phyloP scores from a whole-genome alignment of 2,329 filamentous ascomycete species.

The Massarina eburnea region DNA sequence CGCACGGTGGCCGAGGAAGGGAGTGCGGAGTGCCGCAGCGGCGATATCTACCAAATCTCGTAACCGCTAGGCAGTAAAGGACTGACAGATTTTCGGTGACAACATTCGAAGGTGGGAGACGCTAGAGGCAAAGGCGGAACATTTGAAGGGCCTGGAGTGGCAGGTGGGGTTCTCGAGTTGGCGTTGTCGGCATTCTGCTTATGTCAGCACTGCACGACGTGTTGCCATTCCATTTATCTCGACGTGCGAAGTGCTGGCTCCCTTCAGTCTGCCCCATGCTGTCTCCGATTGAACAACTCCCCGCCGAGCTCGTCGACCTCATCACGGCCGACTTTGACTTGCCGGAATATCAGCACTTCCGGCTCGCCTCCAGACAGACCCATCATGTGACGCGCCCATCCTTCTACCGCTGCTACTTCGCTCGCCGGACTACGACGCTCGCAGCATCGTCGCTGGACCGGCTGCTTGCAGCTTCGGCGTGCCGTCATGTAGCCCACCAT shows the following conservation, averaged over 20 bases:
- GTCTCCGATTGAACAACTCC: constrained; percentile 28
- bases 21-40: too few relatives aligned
- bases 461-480: constrained; percentile 19
- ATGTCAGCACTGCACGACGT: too few relatives aligned
- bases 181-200: too few relatives aligned
- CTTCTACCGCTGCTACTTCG: constrained; percentile 27
- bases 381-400: constrained; percentile 20
- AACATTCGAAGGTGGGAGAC: too few relatives aligned
- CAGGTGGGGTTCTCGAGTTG: too few relatives aligned
- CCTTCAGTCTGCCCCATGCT: constrained; percentile 23
- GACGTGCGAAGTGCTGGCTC: too few relatives aligned
- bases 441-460: constrained; percentile 25
- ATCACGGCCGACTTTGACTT: constrained; percentile 20
- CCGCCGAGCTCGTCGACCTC: constrained; percentile 32
- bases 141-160: too few relatives aligned
- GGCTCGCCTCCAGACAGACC: constrained; percentile 26
- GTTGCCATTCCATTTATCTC: background rate
- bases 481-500: constrained; percentile 14
- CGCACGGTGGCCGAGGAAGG: too few relatives aligned
- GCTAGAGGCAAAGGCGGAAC: too few relatives aligned
- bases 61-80: too few relatives aligned
- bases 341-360: constrained; percentile 19
- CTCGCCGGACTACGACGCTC: constrained; percentile 24
- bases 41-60: too few relatives aligned
- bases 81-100: too few relatives aligned